Percentiles rank a stretch among this genome's conserved stretches.
Evolutionary conservation across 257 asterid species (phyloP).

Genomic region (Lantana camara): DNA sequence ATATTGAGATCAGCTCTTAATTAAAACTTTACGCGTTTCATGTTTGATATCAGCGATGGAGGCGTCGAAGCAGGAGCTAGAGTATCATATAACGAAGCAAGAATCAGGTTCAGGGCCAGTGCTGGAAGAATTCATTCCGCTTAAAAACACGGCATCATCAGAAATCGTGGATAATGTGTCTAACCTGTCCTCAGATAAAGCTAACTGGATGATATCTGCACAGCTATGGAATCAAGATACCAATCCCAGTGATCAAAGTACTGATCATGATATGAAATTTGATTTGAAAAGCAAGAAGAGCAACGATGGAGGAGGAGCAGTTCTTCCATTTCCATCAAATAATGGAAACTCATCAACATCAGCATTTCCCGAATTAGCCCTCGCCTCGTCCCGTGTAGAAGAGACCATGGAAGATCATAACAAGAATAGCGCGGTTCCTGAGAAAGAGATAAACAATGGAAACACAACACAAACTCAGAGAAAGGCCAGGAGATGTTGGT

Average conservation of each 20-base stretch:
- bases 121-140: conserved; percentile 70
- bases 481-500: conserved; percentile 85
- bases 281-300: conserved; percentile 38
- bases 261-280: conserved; percentile 32
- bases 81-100: conserved; percentile 40
- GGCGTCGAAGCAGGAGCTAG: conserved; percentile 63
- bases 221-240: conserved; percentile 67
- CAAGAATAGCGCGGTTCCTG: conserved; percentile 7
- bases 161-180: conserved; percentile 29
- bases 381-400: conserved; percentile 44
- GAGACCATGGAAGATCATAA: conserved; percentile 36
- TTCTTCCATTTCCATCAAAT: conserved; percentile 44
- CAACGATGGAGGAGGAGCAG: conserved; percentile 41
- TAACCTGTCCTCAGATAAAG: conserved; percentile 43
- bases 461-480: conserved; percentile 51
- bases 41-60: conserved; percentile 51
- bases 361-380: conserved; percentile 53
- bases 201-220: conserved; percentile 74
- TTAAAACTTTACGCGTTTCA: no score
- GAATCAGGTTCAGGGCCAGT: conserved; percentile 41
- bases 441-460: conserved; percentile 32
- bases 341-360: conserved; percentile 25
- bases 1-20: no score
- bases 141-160: conserved; percentile 35
- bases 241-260: conserved; percentile 30